Conservation (phyloP, 202 grass and related monocot genomes). For the Schoenoplectus tabernaemontani region DNA sequence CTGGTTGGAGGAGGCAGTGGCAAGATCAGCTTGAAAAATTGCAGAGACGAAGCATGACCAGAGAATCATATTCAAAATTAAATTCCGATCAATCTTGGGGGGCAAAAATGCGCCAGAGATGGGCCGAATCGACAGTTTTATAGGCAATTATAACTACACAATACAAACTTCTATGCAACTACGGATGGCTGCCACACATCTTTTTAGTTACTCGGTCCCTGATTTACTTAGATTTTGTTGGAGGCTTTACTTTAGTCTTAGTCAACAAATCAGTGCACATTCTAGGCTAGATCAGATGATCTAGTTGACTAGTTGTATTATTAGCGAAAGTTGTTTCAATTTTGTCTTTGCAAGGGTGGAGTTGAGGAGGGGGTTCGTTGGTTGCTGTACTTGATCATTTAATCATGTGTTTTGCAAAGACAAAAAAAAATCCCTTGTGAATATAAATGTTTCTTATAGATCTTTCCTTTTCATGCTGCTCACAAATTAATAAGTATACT, state of each 20-base stretch:
- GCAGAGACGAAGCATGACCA: conserved; percentile 35
- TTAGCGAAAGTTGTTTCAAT: too few species aligned
- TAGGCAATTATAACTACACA: conserved; percentile 5
- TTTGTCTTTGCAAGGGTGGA: background rate
- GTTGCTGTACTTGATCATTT: too few species aligned
- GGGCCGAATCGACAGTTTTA: conserved; percentile 30
- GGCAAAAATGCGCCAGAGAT: conserved; percentile 52
- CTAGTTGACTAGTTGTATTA: background rate
- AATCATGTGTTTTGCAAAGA: background rate
- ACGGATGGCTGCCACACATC: background rate
- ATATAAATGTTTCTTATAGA: too few species aligned
- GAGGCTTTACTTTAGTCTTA: background rate
- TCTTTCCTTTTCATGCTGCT: too few species aligned
- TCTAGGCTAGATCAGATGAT: too few species aligned
- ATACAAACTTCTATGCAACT: background rate
- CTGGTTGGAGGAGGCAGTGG: conserved; percentile 57
- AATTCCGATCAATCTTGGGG: conserved; percentile 68
- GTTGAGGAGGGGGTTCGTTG: background rate
- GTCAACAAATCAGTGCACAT: too few species aligned
- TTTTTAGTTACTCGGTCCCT: background rate
- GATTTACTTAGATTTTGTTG: background rate
- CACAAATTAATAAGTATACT: too few species aligned
- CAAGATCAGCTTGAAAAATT: conserved; percentile 59
- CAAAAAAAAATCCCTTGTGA: background rate
- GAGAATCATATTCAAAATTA: conserved; percentile 28